phyloP scores from a whole-genome alignment of 768 basidiomycete species.

The Trametes villosa region DNA sequence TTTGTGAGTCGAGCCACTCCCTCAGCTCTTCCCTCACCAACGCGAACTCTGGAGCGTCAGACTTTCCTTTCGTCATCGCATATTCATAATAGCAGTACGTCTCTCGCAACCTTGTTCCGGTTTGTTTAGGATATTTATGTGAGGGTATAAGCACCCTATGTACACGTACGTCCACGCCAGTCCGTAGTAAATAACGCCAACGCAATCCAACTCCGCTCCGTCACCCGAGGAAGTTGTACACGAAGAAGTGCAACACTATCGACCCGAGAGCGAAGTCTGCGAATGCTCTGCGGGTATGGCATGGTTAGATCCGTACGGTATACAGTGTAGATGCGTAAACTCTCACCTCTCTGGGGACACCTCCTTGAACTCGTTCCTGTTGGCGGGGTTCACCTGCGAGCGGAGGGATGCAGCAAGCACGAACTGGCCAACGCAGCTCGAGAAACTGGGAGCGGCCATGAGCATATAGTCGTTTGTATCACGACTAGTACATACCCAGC shows the following conservation, averaged over 20 bases:
- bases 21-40: no score
- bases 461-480: neutral
- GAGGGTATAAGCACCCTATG: constrained; percentile 11
- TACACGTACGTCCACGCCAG: constrained; percentile 19
- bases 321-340: constrained; percentile 30
- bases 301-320: neutral
- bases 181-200: constrained; percentile 6
- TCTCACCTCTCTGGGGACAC: constrained; percentile 93
- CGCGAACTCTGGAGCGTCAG: neutral
- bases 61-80: neutral
- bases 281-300: constrained; percentile 73
- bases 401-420: constrained; percentile 92
- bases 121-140: constrained; percentile 15
- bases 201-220: neutral
- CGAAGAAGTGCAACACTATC: constrained; percentile 96
- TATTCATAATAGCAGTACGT: neutral
- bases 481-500: constrained; percentile 73
- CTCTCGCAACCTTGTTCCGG: neutral
- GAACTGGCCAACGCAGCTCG: constrained; percentile 95
- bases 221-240: constrained; percentile 96
- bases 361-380: constrained; percentile 81
- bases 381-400: constrained; percentile 88
- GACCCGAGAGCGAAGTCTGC: constrained; percentile 96
- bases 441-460: constrained; percentile 77
- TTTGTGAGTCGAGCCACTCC: no score